Evolutionary conservation across 148 eudicot genomes (phyloP).

Genomic region (Camellia japonica): DNA sequence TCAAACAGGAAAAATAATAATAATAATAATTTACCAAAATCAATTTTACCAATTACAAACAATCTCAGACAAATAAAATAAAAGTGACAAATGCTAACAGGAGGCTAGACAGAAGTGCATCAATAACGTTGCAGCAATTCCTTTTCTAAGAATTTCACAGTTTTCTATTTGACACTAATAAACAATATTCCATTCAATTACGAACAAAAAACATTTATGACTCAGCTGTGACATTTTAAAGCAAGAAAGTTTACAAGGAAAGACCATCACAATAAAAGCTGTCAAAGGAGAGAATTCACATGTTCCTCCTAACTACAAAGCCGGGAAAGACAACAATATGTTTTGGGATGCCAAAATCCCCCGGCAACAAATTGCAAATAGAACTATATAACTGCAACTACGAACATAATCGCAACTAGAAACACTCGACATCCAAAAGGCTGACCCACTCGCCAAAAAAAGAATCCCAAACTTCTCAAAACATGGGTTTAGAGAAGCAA

Average conservation of each 20-base stretch:
- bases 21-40: too few relatives aligned
- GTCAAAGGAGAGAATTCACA: background rate
- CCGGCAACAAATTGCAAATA: conserved; percentile 1
- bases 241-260: background rate
- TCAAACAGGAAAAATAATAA: too few relatives aligned
- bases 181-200: background rate
- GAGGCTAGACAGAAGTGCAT: background rate
- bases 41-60: too few relatives aligned
- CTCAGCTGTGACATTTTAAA: background rate
- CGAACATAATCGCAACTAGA: background rate
- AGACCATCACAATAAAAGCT: background rate
- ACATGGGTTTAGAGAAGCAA: background rate
- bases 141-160: background rate
- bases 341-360: background rate
- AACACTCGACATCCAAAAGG: background rate
- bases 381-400: background rate
- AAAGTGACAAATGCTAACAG: too few relatives aligned
- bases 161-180: background rate
- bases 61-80: too few relatives aligned
- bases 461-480: background rate
- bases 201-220: background rate
- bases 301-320: background rate
- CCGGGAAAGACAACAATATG: background rate
- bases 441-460: background rate
- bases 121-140: background rate